Evolutionary conservation across 768 basidiomycete genomes (phyloP).

Genomic region (Trametes elegans): DNA sequence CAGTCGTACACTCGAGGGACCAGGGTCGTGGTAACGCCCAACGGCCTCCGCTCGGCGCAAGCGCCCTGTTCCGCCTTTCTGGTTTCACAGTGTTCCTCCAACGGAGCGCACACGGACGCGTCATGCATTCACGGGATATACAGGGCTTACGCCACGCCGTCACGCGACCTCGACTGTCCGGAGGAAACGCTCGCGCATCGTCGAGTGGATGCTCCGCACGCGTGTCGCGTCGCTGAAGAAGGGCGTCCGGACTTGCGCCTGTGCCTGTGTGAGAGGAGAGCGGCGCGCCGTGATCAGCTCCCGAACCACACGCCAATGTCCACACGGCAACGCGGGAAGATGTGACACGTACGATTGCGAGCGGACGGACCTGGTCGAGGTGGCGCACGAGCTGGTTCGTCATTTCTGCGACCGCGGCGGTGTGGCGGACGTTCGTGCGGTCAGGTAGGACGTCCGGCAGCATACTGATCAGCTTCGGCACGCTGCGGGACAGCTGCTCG

Average conservation of each 20-base stretch:
- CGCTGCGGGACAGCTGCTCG: slow-evolving; percentile 55
- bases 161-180: slow-evolving; percentile 43
- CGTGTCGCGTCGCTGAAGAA: slow-evolving; percentile 58
- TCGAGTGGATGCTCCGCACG: slow-evolving; percentile 61
- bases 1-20: no score
- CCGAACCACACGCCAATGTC: neutral
- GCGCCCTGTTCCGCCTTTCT: neutral
- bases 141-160: slow-evolving; percentile 9
- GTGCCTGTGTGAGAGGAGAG: slow-evolving; percentile 23
- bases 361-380: slow-evolving; percentile 59
- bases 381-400: slow-evolving; percentile 55
- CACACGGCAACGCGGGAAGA: neutral
- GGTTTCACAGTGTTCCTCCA: neutral
- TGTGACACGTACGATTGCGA: slow-evolving; percentile 53
- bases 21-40: no score
- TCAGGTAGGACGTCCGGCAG: slow-evolving; percentile 68
- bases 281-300: neutral
- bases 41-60: neutral
- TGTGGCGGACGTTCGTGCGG: slow-evolving; percentile 58
- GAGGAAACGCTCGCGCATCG: slow-evolving; percentile 63
- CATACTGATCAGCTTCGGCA: slow-evolving; percentile 64
- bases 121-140: slow-evolving; percentile 1
- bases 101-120: neutral
- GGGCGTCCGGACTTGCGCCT: slow-evolving; percentile 44
- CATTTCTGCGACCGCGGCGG: slow-evolving; percentile 73